A percentile compares a stretch with the other conserved stretches of the same genome.
phyloP scores from a whole-genome alignment of 2,329 filamentous ascomycete genomes.

The Calonectria naviculata region DNA sequence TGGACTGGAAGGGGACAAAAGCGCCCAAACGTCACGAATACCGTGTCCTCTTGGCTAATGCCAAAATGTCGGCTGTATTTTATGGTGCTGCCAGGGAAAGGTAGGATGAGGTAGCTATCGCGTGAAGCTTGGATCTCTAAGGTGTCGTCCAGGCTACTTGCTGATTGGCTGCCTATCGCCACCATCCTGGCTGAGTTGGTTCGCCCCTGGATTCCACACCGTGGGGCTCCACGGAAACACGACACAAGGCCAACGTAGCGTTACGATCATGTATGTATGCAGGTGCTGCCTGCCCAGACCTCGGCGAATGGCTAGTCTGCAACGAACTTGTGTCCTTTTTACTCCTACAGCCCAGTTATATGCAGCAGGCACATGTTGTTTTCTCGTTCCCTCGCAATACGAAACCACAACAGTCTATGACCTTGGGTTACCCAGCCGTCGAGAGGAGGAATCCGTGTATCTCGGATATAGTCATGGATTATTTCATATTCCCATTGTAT shows the following conservation, averaged over 20 bases:
- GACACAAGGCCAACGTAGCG: not conserved
- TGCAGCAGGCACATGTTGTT: not conserved
- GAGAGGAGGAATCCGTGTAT: not conserved
- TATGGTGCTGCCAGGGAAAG: conserved; percentile 23
- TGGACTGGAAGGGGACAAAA: conserved; percentile 1
- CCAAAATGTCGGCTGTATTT: conserved; percentile 20
- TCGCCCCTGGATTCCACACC: conserved; percentile 18
- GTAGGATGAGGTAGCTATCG: conserved; percentile 27
- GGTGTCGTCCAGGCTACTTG: conserved; percentile 38
- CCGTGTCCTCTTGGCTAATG: conserved; percentile 27
- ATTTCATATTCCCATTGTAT: not conserved
- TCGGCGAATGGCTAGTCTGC: not conserved
- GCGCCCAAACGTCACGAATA: conserved; percentile 17
- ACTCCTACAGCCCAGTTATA: not conserved
- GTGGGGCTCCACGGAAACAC: conserved; percentile 3
- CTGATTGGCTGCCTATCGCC: conserved; percentile 39
- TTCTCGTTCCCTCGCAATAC: not conserved
- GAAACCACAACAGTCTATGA: no score
- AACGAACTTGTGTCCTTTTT: not conserved
- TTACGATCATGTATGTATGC: not conserved
- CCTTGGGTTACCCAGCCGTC: not conserved
- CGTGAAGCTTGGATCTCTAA: conserved; percentile 38
- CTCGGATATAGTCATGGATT: not conserved
- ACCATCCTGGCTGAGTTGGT: not conserved
- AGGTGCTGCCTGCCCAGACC: not conserved